phyloP scores from a whole-genome alignment of 2,329 filamentous ascomycete species.

The Tolypocladium paradoxum region DNA sequence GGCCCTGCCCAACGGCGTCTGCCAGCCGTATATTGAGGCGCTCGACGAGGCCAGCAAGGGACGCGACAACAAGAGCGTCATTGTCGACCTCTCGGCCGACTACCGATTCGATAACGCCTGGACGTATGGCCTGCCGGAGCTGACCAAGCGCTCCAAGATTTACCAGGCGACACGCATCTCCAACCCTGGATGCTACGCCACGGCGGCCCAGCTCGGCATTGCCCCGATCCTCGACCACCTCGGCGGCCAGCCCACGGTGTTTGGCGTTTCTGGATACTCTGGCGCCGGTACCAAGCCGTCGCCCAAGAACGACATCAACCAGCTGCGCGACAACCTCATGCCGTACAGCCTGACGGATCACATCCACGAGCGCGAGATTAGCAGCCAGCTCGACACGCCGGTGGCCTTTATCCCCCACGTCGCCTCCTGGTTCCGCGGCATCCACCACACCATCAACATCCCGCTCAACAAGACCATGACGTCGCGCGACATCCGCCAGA shows the following conservation, averaged over 20 bases:
- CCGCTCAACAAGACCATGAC: slow-evolving; percentile 80
- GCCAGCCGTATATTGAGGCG: slow-evolving; percentile 87
- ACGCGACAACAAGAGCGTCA: slow-evolving; percentile 51
- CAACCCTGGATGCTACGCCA: slow-evolving; percentile 94
- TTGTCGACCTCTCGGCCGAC: slow-evolving; percentile 93
- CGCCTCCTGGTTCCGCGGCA: slow-evolving; percentile 94
- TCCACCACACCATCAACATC: slow-evolving; percentile 83
- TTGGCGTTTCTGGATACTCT: slow-evolving; percentile 89
- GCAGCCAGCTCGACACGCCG: slow-evolving; percentile 58
- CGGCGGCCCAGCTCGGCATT: slow-evolving; percentile 82
- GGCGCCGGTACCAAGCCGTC: slow-evolving; percentile 91
- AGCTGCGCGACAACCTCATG: slow-evolving; percentile 78
- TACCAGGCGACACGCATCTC: slow-evolving; percentile 70
- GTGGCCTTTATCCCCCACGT: slow-evolving; percentile 91
- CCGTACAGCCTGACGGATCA: slow-evolving; percentile 74
- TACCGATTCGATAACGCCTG: slow-evolving; percentile 74
- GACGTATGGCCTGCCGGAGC: slow-evolving; percentile 86
- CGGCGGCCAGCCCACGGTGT: slow-evolving; percentile 68
- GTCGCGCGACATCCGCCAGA: slow-evolving; percentile 80
- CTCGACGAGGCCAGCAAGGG: slow-evolving; percentile 58
- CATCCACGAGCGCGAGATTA: slow-evolving; percentile 90
- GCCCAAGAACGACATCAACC: slow-evolving; percentile 82
- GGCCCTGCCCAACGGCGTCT: slow-evolving; percentile 91
- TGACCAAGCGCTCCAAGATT: slow-evolving; percentile 67
- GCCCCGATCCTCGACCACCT: slow-evolving; percentile 69